Base-by-base conservation (phyloP, 2,329 filamentous ascomycete genomes). In the Aspergillus tubingensis region DNA sequence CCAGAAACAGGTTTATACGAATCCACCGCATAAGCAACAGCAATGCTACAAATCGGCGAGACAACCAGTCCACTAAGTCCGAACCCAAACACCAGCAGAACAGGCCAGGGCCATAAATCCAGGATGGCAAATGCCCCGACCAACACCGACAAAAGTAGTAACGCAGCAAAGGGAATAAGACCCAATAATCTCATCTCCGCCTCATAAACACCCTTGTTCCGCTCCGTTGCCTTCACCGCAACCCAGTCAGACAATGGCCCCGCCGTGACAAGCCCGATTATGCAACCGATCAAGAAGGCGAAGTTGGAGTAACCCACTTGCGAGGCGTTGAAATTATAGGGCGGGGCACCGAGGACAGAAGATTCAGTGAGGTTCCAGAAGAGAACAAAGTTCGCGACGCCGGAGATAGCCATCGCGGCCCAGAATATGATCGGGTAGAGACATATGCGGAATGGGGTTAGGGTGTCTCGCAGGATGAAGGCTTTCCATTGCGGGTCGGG, bases 331-430 rank as follows among this genome's bases (percentile, higher is more conserved):
- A 57, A 61, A 13, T 52, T 57, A 25, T 54, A 61, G 11, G 59
- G 59, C 1, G 54, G 54, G 2, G 49, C 39, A n/a, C 15, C 21
- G 8, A 61, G 43, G 8, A 61, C 30, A 6, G 41, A 8, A 3
- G 54, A 57, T 32, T 61, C 49, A 10, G 59, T 61, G 1, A 61
- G 49, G 49, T 57, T 61, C 50, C 49, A 57, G 49, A 53, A 53
- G 23, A 61, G 54, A 3, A 61, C 27, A 41, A 57, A 3, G 30
- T 57, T 61, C n/a, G 54, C 54, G 6, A 49, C 27, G 1, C 59
- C 54, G 23, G 54, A 25, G 3, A 50, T 27, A 13, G 52, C 50
- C 13, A 51, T 21, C 2, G 21, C 54, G 0, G 59, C 49, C 54
- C 48, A 57, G 48, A 57, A 11, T 21, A 61, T 50, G n/a, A 57